phyloP scores from a whole-genome alignment of 2,329 filamentous ascomycete genomes.

The Penicillium psychrosexuale region DNA sequence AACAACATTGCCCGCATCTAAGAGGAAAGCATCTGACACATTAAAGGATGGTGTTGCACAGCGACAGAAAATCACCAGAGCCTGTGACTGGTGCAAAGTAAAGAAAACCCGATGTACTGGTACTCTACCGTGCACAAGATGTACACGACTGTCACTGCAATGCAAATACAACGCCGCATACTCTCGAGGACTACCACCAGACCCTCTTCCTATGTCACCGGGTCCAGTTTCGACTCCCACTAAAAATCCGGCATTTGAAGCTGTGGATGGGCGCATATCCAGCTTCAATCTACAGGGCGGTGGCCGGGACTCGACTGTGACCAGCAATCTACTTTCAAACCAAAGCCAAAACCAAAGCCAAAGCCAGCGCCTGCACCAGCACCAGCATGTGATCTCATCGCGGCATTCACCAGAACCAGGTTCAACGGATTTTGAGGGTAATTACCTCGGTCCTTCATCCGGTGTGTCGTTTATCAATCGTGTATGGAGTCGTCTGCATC shows the following conservation, averaged over 20 bases:
- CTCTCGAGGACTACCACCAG: conserved; percentile 37
- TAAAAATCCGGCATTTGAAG: neutral
- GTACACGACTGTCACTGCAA: conserved; percentile 30
- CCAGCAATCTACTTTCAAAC: conserved; percentile 1
- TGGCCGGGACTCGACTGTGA: neutral
- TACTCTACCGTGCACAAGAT: conserved; percentile 36
- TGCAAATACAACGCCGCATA: conserved; percentile 40
- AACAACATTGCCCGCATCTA: neutral
- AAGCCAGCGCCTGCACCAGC: too few species aligned
- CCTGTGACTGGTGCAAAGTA: conserved; percentile 40
- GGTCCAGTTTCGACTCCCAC: neutral
- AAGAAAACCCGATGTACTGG: conserved; percentile 41
- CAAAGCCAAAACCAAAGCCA: neutral
- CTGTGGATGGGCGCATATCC: neutral
- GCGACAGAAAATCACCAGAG: conserved; percentile 39
- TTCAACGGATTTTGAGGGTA: conserved; percentile 52
- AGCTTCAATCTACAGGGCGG: conserved; percentile 5
- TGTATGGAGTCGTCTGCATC: conserved; percentile 63
- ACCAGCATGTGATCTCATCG: conserved; percentile 18
- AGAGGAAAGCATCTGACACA: conserved; percentile 29
- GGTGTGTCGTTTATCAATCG: conserved; percentile 59
- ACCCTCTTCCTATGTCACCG: conserved; percentile 23
- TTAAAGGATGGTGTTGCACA: conserved; percentile 16
- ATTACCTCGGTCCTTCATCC: conserved; percentile 56
- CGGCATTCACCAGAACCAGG: conserved; percentile 47